Evolutionary conservation across 2,329 filamentous ascomycete genomes (phyloP), one percentile per base, ranked within the genome.

Genomic region (Aureobasidium namibiae): DNA sequence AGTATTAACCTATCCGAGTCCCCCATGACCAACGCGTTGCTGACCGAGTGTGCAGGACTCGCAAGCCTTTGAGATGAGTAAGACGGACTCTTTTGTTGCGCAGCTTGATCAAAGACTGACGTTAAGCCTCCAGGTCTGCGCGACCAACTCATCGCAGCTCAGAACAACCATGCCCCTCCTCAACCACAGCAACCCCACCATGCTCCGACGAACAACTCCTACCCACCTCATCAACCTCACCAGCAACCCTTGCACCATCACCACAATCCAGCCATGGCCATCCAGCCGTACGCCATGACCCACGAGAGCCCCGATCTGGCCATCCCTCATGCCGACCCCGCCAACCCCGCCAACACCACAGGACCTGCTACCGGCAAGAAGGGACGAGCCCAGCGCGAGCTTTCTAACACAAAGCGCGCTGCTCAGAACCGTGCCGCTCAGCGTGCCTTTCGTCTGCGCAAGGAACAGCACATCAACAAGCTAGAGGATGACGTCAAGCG

Each of bases 381-480:
- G 54, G 92, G 94, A 74, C 86, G 86, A 13, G 95, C 52, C 16
- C 54, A 96, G 74, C 83, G 94, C 57, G 92, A 96, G 75, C 77
- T 99, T 62, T 96, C 92, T 26, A 94, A 92, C 45, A 96, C 91
- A 38, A 99, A 97, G 78, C 88, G 94, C 65, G 94, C 94, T 29
- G 94, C 94, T 10, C 94, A 99, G 72, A 99, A 99, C 70, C 82
- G 94, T 71, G 94, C 92, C 67, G 94, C 94, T 57, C 94, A 99
- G 92, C 85, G 94, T 72, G 94, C 94, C 42, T 99, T 99, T 75
- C 89, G 94, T 42, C 92, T 97, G 76, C 88, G 94, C 63, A 99
- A 99, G 72, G 94, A 99, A 75, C 89, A 90, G 46, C 96, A 99
- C 73, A 99, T 99, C 73, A 95, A 95, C 78, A 95, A 95, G 72